Evolutionary conservation across 495 filamentous ascomycete genomes (phyloP), one percentile per base, ranked within the genome.

Genomic region (Neurospora sp.): DNA sequence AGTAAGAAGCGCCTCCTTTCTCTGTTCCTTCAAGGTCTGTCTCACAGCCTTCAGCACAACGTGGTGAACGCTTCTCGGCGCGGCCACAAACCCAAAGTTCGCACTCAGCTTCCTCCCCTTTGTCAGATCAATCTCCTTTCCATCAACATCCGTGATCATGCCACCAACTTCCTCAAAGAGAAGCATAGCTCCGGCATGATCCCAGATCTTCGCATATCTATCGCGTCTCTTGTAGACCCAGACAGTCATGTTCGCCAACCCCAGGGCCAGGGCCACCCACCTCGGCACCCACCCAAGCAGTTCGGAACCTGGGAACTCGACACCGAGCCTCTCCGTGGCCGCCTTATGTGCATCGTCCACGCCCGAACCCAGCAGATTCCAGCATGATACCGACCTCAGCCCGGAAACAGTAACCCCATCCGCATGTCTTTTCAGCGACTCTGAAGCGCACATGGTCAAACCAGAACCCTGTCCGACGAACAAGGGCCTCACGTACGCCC

Each of bases 121-220:
- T 14, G 69, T 70, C 76, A 84, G 79, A 76, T 88, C 82, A 73
- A 87, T 84, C 8, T 83, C 81, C 70, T 81, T 85, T 4, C 89
- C 86, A 69, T 89, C 79, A 3, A 92, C 79, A 74, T 93, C 90
- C 0, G 87, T 91, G 20, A 93, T 83, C 70, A 82, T 81, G 39
- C 88, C 89, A 0, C 91, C 91, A 3, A 89, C 79, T 75, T 93
- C 91, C 78, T 88, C 82, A 65, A 88, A 90, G 40, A 92, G 81
- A 37, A 93, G 78, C 86, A 91, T 89, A 0, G 89, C 90, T 8
- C 90, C 91, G 0, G 88, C 87, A 79, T 93, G 91, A 74, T 93
- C 91, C 91, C 91, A 93, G 17, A 90, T 83, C 79, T 90, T 90
- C n/a, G 86, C 89, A 37, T 81, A 81, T 72, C 89, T 82, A 0